Conservation (phyloP, 805 yeast genomes). For the Pachysolen tannophilus region DNA sequence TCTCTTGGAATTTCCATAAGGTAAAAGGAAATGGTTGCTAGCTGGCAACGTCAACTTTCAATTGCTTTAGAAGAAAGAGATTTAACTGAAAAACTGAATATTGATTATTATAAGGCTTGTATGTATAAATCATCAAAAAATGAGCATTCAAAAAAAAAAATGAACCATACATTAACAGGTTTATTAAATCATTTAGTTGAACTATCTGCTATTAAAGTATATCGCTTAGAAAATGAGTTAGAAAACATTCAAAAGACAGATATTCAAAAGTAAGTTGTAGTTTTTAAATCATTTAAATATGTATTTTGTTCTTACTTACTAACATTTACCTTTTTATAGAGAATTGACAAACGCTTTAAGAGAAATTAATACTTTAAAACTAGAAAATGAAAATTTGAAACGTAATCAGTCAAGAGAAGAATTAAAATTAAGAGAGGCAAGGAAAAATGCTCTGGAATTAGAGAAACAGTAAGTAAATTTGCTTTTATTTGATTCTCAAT, state of each 20-base stretch:
- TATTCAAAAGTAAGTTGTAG: conserved; percentile 7
- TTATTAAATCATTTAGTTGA: too few relatives aligned
- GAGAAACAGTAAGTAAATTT: conserved; percentile 6
- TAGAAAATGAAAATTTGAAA: not conserved
- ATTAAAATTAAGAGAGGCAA: not conserved
- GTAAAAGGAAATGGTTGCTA: conserved; percentile 1
- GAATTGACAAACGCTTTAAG: conserved; percentile 4
- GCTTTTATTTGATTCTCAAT: too few relatives aligned
- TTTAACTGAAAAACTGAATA: conserved; percentile 2
- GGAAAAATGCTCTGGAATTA: not conserved
- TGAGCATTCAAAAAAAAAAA: too few relatives aligned
- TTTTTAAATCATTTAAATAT: too few relatives aligned
- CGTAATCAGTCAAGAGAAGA: not conserved
- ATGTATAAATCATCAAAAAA: too few relatives aligned
- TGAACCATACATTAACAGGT: too few relatives aligned
- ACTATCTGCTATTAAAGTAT: conserved; percentile 3
- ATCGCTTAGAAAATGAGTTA: conserved; percentile 1
- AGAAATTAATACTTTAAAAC: not conserved
- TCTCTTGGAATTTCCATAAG: not conserved
- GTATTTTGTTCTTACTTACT: too few relatives aligned
- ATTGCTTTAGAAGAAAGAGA: conserved; percentile 2
- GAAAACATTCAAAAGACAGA: conserved; percentile 6
- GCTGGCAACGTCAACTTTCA: conserved; percentile 3
- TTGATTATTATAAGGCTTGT: conserved; percentile 5
- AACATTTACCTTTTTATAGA: conserved; percentile 1